Conservation (phyloP, 2,329 filamentous ascomycete species). For the Sclerotinia minor region DNA sequence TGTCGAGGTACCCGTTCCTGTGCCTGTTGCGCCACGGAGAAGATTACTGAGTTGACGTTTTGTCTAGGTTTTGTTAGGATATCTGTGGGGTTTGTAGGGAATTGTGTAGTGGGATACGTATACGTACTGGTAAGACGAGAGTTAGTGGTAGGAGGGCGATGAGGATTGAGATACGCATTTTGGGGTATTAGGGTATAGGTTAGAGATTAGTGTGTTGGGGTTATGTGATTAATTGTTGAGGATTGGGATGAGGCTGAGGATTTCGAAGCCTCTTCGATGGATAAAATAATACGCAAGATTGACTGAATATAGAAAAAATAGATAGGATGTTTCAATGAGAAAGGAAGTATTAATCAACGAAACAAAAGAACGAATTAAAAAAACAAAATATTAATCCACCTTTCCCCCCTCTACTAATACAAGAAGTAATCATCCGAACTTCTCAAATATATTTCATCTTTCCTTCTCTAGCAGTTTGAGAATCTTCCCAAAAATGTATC, state of each 20-base stretch:
- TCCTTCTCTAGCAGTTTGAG: not conserved
- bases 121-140: constrained; percentile 10
- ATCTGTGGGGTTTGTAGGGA: no score
- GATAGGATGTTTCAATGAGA: not conserved
- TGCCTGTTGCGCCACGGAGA: not conserved
- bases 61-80: not conserved
- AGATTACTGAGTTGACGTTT: not conserved
- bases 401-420: not conserved
- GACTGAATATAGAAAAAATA: not conserved
- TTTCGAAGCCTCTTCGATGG: not conserved
- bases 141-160: constrained; percentile 1
- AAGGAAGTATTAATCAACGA: no score
- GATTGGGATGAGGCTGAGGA: no score
- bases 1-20: not conserved
- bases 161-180: constrained; percentile 15
- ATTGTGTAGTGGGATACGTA: not conserved
- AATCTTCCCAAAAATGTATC: not conserved
- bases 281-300: no score
- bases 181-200: no score
- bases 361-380: not conserved
- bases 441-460: not conserved
- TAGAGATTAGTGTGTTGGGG: not conserved
- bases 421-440: not conserved
- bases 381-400: not conserved
- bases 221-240: not conserved